Conservation (phyloP, 257 asterid genomes). For the Rubia yunnanensis region DNA sequence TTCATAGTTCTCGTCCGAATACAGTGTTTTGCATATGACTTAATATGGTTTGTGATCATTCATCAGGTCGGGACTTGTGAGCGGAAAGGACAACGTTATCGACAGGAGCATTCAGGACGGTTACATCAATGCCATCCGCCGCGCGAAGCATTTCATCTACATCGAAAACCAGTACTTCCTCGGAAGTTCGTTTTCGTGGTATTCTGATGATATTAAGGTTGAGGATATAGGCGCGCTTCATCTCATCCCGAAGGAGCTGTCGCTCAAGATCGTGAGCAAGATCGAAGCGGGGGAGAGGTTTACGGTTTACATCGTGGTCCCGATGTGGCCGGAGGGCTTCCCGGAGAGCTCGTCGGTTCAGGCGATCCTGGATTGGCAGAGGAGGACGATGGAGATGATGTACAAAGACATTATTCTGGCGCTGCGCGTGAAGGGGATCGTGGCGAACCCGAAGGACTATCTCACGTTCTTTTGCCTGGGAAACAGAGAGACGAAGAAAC, state of each 20-base stretch:
- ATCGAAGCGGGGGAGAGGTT: constrained; percentile 56
- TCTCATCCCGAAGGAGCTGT: constrained; percentile 52
- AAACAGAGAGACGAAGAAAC: constrained; percentile 48
- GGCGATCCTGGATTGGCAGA: constrained; percentile 65
- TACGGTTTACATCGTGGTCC: constrained; percentile 49
- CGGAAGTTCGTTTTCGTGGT: constrained; percentile 61
- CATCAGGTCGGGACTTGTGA: constrained; percentile 35
- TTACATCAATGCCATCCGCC: constrained; percentile 59
- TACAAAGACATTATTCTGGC: constrained; percentile 42
- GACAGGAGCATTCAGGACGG: constrained; percentile 78
- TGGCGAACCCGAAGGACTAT: constrained; percentile 54
- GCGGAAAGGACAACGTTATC: constrained; percentile 61
- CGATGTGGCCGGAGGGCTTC: constrained; percentile 78
- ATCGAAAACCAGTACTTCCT: constrained; percentile 70
- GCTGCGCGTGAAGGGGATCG: constrained; percentile 44
- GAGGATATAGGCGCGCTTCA: constrained; percentile 46
- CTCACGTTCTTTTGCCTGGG: constrained; percentile 67
- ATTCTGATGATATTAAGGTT: constrained; percentile 44
- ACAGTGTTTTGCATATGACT: no score
- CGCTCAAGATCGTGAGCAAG: constrained; percentile 54
- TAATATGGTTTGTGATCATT: no score
- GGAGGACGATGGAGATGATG: constrained; percentile 70
- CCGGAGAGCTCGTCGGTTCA: constrained; percentile 50
- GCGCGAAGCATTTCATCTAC: constrained; percentile 53
- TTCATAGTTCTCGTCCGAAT: no score